Evolutionary conservation across 2,329 filamentous ascomycete genomes (phyloP).

Genomic region (Aureobasidium musti): DNA sequence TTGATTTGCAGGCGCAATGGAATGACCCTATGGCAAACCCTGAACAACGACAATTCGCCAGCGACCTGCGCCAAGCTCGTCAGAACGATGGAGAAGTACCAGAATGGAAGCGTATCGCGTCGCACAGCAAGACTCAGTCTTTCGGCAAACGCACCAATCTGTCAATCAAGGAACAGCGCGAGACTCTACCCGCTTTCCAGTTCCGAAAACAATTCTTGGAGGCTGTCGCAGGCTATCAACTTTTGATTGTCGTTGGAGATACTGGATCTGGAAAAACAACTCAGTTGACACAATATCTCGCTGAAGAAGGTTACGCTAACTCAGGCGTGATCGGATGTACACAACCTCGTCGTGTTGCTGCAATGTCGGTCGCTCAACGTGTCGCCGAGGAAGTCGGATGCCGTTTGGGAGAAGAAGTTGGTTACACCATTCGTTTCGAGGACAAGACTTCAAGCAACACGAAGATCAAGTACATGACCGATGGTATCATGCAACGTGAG

Average conservation of each 20-base stretch:
- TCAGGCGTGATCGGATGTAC: slow-evolving; percentile 92
- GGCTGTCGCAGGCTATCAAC: slow-evolving; percentile 82
- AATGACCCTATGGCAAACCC: slow-evolving; percentile 92
- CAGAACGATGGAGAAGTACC: slow-evolving; percentile 66
- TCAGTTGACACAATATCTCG: slow-evolving; percentile 91
- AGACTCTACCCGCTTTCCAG: slow-evolving; percentile 82
- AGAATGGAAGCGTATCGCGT: slow-evolving; percentile 82
- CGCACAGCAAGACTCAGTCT: slow-evolving; percentile 75
- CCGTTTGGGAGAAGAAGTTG: slow-evolving; percentile 84
- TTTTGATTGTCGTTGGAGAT: slow-evolving; percentile 94
- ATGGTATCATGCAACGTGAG: slow-evolving; percentile 96
- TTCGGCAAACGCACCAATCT: slow-evolving; percentile 85
- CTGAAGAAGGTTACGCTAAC: slow-evolving; percentile 86
- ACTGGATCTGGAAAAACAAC: slow-evolving; percentile 98
- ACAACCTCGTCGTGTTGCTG: slow-evolving; percentile 92
- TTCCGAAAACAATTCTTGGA: slow-evolving; percentile 87
- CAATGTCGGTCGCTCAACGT: slow-evolving; percentile 96
- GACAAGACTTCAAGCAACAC: slow-evolving; percentile 86
- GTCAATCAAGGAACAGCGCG: slow-evolving; percentile 93
- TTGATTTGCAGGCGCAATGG: slow-evolving; percentile 89
- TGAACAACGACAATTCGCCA: slow-evolving; percentile 83
- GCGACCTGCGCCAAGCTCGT: slow-evolving; percentile 73
- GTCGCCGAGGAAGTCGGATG: slow-evolving; percentile 96
- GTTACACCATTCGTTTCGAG: slow-evolving; percentile 97
- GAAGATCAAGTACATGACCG: slow-evolving; percentile 99